Conservation (phyloP, 2,329 filamentous ascomycete species). For the Nothopassalora personata region DNA sequence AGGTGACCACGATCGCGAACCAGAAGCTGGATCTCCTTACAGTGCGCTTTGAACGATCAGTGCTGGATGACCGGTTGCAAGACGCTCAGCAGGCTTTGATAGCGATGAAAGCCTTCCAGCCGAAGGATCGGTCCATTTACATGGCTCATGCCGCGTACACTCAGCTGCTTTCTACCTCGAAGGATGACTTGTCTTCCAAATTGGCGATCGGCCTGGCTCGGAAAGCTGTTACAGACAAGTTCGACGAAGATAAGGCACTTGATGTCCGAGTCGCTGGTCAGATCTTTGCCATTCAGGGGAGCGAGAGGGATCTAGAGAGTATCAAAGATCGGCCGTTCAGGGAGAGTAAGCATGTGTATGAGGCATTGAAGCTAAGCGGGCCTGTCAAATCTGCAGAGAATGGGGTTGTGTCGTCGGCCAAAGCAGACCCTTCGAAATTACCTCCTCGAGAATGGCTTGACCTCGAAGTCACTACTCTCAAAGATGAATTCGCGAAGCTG, state of each 20-base stretch:
- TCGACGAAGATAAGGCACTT: conserved; percentile 26
- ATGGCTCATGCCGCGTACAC: conserved; percentile 34
- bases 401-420: neutral
- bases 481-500: conserved; percentile 21
- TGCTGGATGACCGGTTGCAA: conserved; percentile 27
- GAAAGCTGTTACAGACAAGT: conserved; percentile 30
- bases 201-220: conserved; percentile 28
- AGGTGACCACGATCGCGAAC: conserved; percentile 17
- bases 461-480: conserved; percentile 21
- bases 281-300: conserved; percentile 28
- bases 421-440: conserved; percentile 5
- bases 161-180: conserved; percentile 26
- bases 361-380: conserved; percentile 20
- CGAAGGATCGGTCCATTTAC: conserved; percentile 28
- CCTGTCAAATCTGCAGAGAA: conserved; percentile 1
- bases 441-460: conserved; percentile 20
- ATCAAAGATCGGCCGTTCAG: conserved; percentile 20
- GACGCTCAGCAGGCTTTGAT: conserved; percentile 34
- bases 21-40: conserved; percentile 26
- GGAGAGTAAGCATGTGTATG: conserved; percentile 30
- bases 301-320: conserved; percentile 24
- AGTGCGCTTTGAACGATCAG: conserved; percentile 28
- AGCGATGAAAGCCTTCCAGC: conserved; percentile 29
- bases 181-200: conserved; percentile 27
- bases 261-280: conserved; percentile 32